Percentiles rank a stretch among this genome's conserved stretches.
Evolutionary conservation across 1,284 basidiomycete genomes (phyloP).

Genomic region (Omphalotus olearius): DNA sequence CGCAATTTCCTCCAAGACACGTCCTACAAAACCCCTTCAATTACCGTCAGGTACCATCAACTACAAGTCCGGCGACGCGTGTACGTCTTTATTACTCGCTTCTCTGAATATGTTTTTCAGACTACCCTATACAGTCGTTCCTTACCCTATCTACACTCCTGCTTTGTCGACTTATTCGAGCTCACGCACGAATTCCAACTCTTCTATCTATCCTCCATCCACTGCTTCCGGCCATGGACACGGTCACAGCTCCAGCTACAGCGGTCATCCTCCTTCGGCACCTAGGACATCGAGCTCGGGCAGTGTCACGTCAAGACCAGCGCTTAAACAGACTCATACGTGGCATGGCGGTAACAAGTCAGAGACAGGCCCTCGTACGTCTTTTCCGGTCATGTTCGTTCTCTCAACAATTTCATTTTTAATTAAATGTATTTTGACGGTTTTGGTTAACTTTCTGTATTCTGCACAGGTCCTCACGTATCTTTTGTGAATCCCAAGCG

Average conservation of each 20-base stretch:
- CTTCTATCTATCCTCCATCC: slow-evolving; percentile 16
- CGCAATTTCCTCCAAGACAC: slow-evolving; percentile 11
- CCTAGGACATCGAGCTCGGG: slow-evolving; percentile 17
- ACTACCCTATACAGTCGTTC: slow-evolving; percentile 8
- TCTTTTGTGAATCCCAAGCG: slow-evolving; percentile 34
- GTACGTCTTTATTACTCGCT: slow-evolving; percentile 8
- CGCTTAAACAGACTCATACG: slow-evolving; percentile 19
- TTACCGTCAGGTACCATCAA: slow-evolving; percentile 14
- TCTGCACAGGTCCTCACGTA: slow-evolving; percentile 32
- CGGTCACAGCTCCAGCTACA: slow-evolving; percentile 5
- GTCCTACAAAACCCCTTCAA: slow-evolving; percentile 7
- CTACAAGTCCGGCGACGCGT: slow-evolving; percentile 16
- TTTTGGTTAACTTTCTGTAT: not conserved
- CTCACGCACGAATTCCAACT: slow-evolving; percentile 17
- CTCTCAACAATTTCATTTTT: too few relatives aligned
- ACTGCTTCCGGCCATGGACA: slow-evolving; percentile 9
- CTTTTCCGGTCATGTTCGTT: not conserved
- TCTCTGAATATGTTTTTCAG: too few relatives aligned
- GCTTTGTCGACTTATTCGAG: slow-evolving; percentile 9
- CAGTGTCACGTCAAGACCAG: slow-evolving; percentile 16
- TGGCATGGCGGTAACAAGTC: slow-evolving; percentile 14
- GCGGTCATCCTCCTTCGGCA: slow-evolving; percentile 10
- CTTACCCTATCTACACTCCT: slow-evolving; percentile 19
- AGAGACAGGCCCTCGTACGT: slow-evolving; percentile 13
- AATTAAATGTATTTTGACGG: not conserved